These are phyloP conservation scores for Leptodontidium sp. DNA, from an alignment of 2,329 filamentous ascomycete genomes.

Conservation along the genomic window DNA sequence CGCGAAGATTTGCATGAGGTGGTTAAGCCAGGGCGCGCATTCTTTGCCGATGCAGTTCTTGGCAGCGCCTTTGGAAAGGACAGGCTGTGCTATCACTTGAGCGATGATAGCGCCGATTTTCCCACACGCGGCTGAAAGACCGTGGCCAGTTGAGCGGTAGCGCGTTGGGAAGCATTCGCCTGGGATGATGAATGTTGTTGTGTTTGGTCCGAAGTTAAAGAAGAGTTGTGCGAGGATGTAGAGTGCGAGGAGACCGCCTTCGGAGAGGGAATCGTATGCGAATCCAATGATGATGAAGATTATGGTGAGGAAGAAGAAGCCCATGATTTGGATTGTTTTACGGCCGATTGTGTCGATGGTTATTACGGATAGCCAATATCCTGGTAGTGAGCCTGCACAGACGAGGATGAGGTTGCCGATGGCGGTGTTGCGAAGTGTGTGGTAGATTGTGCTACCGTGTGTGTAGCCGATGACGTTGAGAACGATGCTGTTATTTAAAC, in stretches of 20 bases:
- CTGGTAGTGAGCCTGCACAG: constrained; percentile 80
- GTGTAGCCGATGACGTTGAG: constrained; percentile 77
- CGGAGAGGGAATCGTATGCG: constrained; percentile 58
- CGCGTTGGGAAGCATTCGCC: constrained; percentile 51
- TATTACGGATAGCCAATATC: constrained; percentile 81
- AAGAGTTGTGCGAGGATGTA: constrained; percentile 73
- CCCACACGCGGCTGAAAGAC: constrained; percentile 48
- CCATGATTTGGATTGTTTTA: constrained; percentile 75
- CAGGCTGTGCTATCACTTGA: constrained; percentile 62
- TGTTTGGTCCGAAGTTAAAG: constrained; percentile 64
- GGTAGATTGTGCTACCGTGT: constrained; percentile 69
- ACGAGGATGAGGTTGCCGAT: constrained; percentile 79
- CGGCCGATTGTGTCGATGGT: constrained; percentile 81
- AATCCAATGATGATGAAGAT: constrained; percentile 72
- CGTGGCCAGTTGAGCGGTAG: constrained; percentile 48
- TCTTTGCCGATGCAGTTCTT: constrained; percentile 35
- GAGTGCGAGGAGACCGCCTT: constrained; percentile 63
- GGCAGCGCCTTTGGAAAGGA: constrained; percentile 52
- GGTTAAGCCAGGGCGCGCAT: constrained; percentile 67
- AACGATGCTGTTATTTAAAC: constrained; percentile 78
- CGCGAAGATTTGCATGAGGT: constrained; percentile 80
- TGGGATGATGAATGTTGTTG: constrained; percentile 50
- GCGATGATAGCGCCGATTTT: constrained; percentile 49
- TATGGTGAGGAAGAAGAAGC: constrained; percentile 67
- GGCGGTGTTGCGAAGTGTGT: constrained; percentile 76